Evolutionary conservation across 805 yeast species (phyloP).

Genomic region (Ogataea paradorogensis): DNA sequence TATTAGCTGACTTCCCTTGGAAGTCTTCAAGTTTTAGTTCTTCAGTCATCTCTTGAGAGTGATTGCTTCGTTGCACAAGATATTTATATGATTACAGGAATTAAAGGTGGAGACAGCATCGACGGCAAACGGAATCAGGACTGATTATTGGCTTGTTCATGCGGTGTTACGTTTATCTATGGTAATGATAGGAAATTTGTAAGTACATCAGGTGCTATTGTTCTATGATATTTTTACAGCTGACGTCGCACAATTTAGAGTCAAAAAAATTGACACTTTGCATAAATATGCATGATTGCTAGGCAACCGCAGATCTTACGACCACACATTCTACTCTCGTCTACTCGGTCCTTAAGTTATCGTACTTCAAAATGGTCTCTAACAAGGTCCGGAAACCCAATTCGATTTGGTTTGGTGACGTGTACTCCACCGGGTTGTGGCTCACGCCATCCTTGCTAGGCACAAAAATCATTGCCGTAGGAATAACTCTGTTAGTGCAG

Average conservation of each 20-base stretch:
- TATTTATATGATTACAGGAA: too few species aligned
- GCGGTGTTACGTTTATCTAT: too few species aligned
- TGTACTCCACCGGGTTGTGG: slow-evolving; percentile 65
- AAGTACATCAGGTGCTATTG: too few species aligned
- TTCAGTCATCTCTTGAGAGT: background rate
- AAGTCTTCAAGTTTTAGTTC: background rate
- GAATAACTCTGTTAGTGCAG: slow-evolving; percentile 50
- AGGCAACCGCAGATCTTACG: too few species aligned
- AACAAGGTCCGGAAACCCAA: slow-evolving; percentile 57
- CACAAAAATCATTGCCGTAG: slow-evolving; percentile 73
- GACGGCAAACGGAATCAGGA: too few species aligned
- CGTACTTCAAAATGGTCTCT: slow-evolving; percentile 40
- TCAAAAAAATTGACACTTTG: too few species aligned
- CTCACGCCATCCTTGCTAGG: slow-evolving; percentile 66
- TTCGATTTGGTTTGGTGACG: slow-evolving; percentile 61
- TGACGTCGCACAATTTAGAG: too few species aligned
- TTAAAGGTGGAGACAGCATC: background rate
- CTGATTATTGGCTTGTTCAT: too few species aligned
- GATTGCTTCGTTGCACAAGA: background rate
- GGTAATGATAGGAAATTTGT: too few species aligned
- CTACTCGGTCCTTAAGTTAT: slow-evolving; percentile 8
- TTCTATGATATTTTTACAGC: too few species aligned
- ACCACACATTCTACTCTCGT: too few species aligned
- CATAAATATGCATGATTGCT: too few species aligned
- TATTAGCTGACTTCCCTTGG: background rate